Percentiles rank a stretch among this genome's conserved stretches.
Evolutionary conservation across 768 basidiomycete genomes (phyloP).

Genomic region (Lepiota venenata): DNA sequence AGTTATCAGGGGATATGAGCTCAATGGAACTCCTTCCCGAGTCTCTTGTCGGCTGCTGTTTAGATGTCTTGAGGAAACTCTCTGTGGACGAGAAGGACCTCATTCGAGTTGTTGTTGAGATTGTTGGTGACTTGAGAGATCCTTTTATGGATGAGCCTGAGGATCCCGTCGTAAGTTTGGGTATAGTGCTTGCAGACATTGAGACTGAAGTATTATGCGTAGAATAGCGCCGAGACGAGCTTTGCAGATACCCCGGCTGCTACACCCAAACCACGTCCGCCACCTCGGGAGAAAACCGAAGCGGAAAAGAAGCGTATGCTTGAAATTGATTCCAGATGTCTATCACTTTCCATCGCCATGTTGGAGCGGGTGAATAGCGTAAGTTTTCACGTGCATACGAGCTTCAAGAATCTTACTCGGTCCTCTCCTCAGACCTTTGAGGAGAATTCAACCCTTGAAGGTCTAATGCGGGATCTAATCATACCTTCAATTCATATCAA

Average conservation of each 20-base stretch:
- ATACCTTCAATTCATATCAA: conserved; percentile 89
- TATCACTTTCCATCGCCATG: conserved; percentile 82
- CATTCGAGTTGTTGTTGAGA: conserved; percentile 85
- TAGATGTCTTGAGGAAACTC: conserved; percentile 78
- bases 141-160: conserved; percentile 32
- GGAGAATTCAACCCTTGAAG: conserved; percentile 78
- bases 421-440: conserved; percentile 56
- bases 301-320: conserved; percentile 43
- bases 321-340: conserved; percentile 64
- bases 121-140: conserved; percentile 77
- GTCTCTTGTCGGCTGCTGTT: conserved; percentile 62
- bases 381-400: conserved; percentile 24
- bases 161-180: conserved; percentile 2
- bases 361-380: conserved; percentile 91
- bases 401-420: conserved; percentile 17
- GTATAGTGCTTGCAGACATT: background rate
- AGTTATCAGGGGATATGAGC: conserved; percentile 70
- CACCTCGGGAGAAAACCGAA: conserved; percentile 41
- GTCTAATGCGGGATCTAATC: conserved; percentile 81
- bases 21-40: conserved; percentile 68
- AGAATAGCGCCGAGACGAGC: conserved; percentile 21
- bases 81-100: conserved; percentile 78
- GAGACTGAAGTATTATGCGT: background rate
- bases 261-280: conserved; percentile 19
- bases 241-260: conserved; percentile 24